Conservation (phyloP, 306 rosid genomes). For the Prunus mira region DNA sequence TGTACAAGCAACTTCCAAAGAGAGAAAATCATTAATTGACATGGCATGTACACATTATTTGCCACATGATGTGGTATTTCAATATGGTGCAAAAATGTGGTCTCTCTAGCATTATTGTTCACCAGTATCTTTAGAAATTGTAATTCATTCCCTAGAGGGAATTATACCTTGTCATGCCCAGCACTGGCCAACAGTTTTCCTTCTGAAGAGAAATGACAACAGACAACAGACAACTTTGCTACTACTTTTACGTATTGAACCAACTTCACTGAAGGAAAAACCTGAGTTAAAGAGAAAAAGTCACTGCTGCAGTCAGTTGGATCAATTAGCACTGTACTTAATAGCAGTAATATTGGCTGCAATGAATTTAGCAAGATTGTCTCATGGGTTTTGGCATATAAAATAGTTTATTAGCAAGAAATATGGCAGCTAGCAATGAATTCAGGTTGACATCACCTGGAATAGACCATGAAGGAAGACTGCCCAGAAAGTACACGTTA, state of each 20-base stretch:
- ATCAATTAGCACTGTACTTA: conserved; percentile 11
- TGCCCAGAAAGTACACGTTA: background rate
- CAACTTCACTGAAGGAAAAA: conserved; percentile 72
- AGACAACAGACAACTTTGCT: conserved; percentile 57
- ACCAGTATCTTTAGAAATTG: background rate
- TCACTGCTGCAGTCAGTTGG: conserved; percentile 18
- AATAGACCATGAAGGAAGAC: background rate
- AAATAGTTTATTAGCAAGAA: background rate
- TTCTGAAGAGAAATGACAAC: conserved; percentile 97
- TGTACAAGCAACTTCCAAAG: too few species aligned
- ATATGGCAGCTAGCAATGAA: background rate
- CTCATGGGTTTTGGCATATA: background rate
- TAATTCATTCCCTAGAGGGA: conserved; percentile 26
- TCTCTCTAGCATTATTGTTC: too few species aligned
- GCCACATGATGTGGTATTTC: too few species aligned
- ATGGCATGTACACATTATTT: too few species aligned
- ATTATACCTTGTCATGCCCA: conserved; percentile 92
- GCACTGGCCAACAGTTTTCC: conserved; percentile 94
- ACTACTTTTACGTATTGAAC: conserved; percentile 75
- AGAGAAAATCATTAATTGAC: too few species aligned
- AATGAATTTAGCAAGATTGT: background rate
- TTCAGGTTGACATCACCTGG: background rate
- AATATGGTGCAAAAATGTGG: too few species aligned
- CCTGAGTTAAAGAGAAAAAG: conserved; percentile 45
- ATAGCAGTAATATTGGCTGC: background rate